Conservation (phyloP, 148 eudicot genomes). For the Pouteria glomerata region DNA sequence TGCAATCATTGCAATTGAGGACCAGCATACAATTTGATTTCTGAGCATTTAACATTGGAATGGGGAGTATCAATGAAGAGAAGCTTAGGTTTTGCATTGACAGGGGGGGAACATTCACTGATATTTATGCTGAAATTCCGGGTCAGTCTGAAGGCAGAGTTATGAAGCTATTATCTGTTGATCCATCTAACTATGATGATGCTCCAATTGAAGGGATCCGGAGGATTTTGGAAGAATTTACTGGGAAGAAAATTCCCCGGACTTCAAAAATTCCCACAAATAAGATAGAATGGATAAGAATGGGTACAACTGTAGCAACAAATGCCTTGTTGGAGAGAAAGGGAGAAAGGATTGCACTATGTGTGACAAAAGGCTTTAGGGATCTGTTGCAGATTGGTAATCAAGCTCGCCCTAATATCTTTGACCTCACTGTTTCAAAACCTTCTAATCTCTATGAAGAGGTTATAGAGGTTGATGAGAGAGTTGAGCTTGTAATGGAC, state of each 20-base stretch:
- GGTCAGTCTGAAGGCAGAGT: conserved; percentile 80
- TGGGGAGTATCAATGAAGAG: conserved; percentile 60
- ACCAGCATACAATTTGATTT: not conserved
- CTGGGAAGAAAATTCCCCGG: conserved; percentile 61
- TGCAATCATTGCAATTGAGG: not conserved
- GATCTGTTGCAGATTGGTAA: conserved; percentile 91
- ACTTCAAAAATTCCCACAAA: conserved; percentile 82
- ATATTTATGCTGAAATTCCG: conserved; percentile 94
- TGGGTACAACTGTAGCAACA: conserved; percentile 99
- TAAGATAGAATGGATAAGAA: conserved; percentile 92
- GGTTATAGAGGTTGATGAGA: conserved; percentile 89
- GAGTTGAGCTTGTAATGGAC: conserved; percentile 77
- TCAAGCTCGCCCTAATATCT: conserved; percentile 93
- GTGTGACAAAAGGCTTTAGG: conserved; percentile 82
- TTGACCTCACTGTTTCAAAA: conserved; percentile 86
- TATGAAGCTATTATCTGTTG: conserved; percentile 90
- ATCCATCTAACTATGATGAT: conserved; percentile 95
- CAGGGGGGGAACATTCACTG: conserved; percentile 95
- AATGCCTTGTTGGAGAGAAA: conserved; percentile 91
- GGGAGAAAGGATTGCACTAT: conserved; percentile 92
- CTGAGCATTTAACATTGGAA: conserved; percentile 10
- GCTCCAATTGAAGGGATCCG: conserved; percentile 97
- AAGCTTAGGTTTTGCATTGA: conserved; percentile 94
- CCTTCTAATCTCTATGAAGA: conserved; percentile 90
- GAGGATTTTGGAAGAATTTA: conserved; percentile 85